phyloP scores from a whole-genome alignment of 148 eudicot species.

The Euryodendron excelsum region DNA sequence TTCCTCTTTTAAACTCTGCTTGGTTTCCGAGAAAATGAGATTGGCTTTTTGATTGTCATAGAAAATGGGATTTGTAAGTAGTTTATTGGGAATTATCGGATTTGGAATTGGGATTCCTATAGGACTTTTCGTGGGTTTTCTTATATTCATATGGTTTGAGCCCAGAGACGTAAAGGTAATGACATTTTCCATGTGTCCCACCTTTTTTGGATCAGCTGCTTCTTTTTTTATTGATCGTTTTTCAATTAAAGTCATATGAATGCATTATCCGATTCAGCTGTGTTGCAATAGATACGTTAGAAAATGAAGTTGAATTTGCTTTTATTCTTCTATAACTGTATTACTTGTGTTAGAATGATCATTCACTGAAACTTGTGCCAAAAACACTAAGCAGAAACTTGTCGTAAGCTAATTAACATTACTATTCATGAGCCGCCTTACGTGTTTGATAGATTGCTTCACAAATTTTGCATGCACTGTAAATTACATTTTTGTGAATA shows the following conservation, averaged over 20 bases:
- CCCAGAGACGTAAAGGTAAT: conserved; percentile 34
- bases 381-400: not conserved
- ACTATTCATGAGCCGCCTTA: not conserved
- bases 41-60: not conserved
- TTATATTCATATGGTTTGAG: conserved; percentile 25
- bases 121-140: conserved; percentile 40
- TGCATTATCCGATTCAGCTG: not conserved
- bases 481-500: not conserved
- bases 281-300: not conserved
- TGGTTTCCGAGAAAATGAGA: not conserved
- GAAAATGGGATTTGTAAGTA: conserved; percentile 33
- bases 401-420: not conserved
- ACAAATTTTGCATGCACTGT: not conserved
- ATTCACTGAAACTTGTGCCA: not conserved
- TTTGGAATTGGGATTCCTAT: conserved; percentile 44
- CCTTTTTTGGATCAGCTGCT: no score
- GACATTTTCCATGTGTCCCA: not conserved
- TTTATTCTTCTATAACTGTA: not conserved
- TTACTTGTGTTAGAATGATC: not conserved
- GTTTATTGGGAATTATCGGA: conserved; percentile 31
- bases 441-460: not conserved
- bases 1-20: not conserved
- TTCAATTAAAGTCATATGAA: not conserved
- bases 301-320: not conserved
- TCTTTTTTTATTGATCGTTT: not conserved